Evolutionary conservation across 208 protist species (phyloP), one percentile per base, ranked within the genome.

Genomic region (Trichomonas vaginalis): DNA sequence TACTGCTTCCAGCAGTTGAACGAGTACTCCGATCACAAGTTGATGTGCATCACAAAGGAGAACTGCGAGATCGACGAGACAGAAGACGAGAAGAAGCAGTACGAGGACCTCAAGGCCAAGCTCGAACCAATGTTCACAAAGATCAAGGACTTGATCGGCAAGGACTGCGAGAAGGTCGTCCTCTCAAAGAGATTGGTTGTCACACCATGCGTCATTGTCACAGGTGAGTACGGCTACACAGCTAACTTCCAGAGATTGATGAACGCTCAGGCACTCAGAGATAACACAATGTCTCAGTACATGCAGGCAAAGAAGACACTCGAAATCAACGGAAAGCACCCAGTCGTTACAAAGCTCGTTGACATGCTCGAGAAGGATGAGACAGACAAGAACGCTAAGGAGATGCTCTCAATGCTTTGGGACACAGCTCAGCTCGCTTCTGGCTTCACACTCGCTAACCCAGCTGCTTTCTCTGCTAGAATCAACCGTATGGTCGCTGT

Each of bases 221-320:
- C 99, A 48, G 98, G 98, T 95, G 98, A 99, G 97, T 99, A 98
- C 96, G 98, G 99, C 95, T 99, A 98, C 99, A 98, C 98, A 45
- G 99, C 99, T 96, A 99, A 99, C 97, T 99, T 99, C 99, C 98
- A 99, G 97, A 97, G 99, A 96, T 99, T 99, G 97, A 99, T 99
- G 99, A 99, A 99, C 97, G 98, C 98, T 96, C 99, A 99, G 98
- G 98, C 99, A 14, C 98, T 99, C 23, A 97, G 98, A 97, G 99
- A 99, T 97, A 98, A 97, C 46, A 98, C 97, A 96, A 99, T 99
- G 98, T 98, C 98, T 9, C 97, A 97, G 80, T 99, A 99, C 98
- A 99, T 99, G 98, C 97, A 97, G 46, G 98, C 98, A 39, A 99
- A 99, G 98, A 99, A 99, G 98, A 99, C 98, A 46, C 97, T 99